A percentile compares a stretch with the other conserved stretches of the same genome.
Conservation (phyloP, 192 early-diverging fungal species). For the Podila epicladia region DNA sequence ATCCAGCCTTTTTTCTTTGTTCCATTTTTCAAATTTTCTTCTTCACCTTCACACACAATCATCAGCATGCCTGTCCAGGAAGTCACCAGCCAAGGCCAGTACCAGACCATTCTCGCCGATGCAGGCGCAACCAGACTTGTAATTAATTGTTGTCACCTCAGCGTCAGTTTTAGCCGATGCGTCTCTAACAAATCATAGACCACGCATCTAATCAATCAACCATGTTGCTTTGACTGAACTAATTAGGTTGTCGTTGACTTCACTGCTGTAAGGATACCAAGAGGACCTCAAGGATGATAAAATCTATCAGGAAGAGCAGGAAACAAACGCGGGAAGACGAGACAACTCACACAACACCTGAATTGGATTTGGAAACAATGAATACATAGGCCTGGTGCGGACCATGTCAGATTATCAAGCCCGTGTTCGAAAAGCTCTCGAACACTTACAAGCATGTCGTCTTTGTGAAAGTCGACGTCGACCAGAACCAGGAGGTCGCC, state of each 20-base stretch:
- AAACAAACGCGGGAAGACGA: not conserved
- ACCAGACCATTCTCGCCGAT: constrained; percentile 33
- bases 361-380: not conserved
- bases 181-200: not conserved
- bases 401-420: constrained; percentile 64
- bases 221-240: constrained; percentile 1
- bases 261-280: constrained; percentile 47
- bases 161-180: not conserved
- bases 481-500: constrained; percentile 54
- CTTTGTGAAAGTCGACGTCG: constrained; percentile 64
- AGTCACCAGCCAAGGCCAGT: constrained; percentile 46
- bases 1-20: not conserved
- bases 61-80: constrained; percentile 39
- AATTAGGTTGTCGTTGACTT: constrained; percentile 66
- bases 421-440: constrained; percentile 60
- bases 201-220: not conserved
- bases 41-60: not conserved
- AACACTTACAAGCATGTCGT: constrained; percentile 57
- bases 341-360: not conserved
- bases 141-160: not conserved
- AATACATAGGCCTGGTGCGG: constrained; percentile 47
- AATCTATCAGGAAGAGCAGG: constrained; percentile 3
- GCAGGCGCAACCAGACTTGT: constrained; percentile 42
- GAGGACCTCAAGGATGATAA: not conserved
- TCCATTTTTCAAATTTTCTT: not conserved